Evolutionary conservation across 148 eudicot genomes (phyloP), one percentile per base, ranked within the genome.

Genomic region (Cornus kousa): DNA sequence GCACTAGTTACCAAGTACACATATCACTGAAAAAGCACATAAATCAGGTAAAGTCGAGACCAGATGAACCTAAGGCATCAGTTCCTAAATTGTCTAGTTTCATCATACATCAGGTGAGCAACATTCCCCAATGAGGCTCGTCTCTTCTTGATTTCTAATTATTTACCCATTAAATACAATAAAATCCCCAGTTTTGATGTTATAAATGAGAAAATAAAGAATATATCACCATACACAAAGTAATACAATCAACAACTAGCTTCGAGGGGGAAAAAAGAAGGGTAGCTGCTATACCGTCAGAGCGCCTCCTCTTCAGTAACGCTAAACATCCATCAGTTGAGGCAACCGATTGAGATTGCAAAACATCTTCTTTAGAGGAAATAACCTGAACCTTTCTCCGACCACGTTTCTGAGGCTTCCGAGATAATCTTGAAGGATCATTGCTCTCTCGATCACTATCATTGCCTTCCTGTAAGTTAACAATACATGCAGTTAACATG

Each of bases 371-470:
- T 81, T 80, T 83, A 35, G 74, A 83, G 43, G 81, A 57, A 85
- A 75, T 80, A 46, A 82, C 84, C 24, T 80, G 91, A 22, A 82
- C 71, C 83, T 91, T 88, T 70, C 83, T 87, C 78, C 84, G 89
- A 69, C 82, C 82, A 82, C 87, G 92, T 82, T 91, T 97, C 79
- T 87, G 87, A 85, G 92, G 73, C 57, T 87, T 97, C 23, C 83
- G 89, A 71, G 90, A 85, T 74, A 80, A 31, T 85, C 86, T 88
- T 67, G 78, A 82, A 73, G 88, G 91, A 81, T 88, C 95, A 87
- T 88, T 94, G 87, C 93, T 92, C 83, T 97, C 99, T 86, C 86
- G 89, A 71, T 89, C 97, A 82, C 94, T 89, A 79, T 92, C 95
- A 57, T 91, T 94, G 75, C 93, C 98, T 77, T 86, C 97, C 98